Base-by-base conservation (phyloP, 306 rosid species). In the Hippophae gyantsensis region DNA sequence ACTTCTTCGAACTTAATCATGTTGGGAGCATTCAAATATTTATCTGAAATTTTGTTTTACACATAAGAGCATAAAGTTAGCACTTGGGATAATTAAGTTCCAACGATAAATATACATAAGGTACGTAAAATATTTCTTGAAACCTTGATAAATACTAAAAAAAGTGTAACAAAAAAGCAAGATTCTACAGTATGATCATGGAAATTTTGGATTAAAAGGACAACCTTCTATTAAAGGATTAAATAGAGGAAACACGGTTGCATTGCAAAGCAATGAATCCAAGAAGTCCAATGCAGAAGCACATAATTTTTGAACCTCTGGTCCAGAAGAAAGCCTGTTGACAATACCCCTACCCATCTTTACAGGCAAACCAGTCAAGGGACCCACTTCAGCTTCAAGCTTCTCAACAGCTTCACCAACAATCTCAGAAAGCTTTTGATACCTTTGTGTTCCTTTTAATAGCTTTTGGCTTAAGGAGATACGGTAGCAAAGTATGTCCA, bases 251-350 rank as follows among this genome's bases (percentile, higher is more conserved):
- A 77, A 73, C 60, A 42, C 71, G 43, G 63, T 42, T 56, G 67
- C 69, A 47, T 64, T 68, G 48, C 74, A 78, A 70, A 69, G 73
- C 67, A 82, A 58, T 25, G 77, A 85, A 68, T 87, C 89, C 47
- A 92, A 81, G 55, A 77, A 81, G 56, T 87, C 87, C 76, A 87
- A 47, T 69, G 96, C 98, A 53, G 66, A 76, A 45, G 84, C 78
- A 62, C 98, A 92, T 25, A 83, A 87, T 68, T 79, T 85, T 82
- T 92, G 96, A 68, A 92, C 86, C 78, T 85, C 96, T 40, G 90
- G 96, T 64, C 99, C 99, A 0, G 93, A 88, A n/a, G 96, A 84
- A 70, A 92, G 99, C 82, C 99, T 83, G 75, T 92, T 92, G 42
- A 92, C 99, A 62, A 92, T 88, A 47, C 96, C 99, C 73, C 99